Evolutionary conservation across 331 rosid genomes (phyloP), one percentile per base, ranked within the genome.

Genomic region (Quercus lobata): DNA sequence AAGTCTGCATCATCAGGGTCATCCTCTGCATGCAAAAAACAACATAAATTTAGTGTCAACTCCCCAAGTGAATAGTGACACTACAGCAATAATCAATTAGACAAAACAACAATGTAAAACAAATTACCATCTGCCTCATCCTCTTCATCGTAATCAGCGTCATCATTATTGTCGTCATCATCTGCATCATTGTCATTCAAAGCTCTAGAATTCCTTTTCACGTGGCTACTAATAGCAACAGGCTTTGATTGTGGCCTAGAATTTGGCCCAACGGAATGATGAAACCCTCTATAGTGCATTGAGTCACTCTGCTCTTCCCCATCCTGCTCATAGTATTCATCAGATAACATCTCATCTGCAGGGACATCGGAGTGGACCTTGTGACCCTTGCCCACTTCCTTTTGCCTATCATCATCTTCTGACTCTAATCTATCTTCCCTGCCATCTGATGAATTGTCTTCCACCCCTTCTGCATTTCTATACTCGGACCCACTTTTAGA

Each of bases 261-360:
- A 84, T 80, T 87, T 0, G 88, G 82, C 82, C 91, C 93, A 46
- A 81, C 21, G 7, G 90, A 56, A 74, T 84, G 87, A 61, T 84
- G 88, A 72, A 75, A 76, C 80, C 92, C 88, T 58, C 88, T 73
- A 62, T 87, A 85, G 70, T 79, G 94, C 76, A 85, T 44, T 3
- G 89, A 85, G 80, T 93, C 98, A 85, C 90, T 85, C 82, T 90
- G 97, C 71, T 93, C 98, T 75, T 96, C 96, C 75, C 96, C 97
- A 80, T 92, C 99, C 86, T 89, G 98, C 89, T 96, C 99, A 81
- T 96, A 96, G 86, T 96, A 96, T 86, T 96, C 99, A 84, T 96
- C 99, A 72, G 99, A 96, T 82, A 96, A 76, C 97, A 93, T 90
- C 86, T 92, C 98, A 69, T 92, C 99, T 7, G 94, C 96, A 69